Percentiles rank a stretch among this genome's conserved stretches.
Evolutionary conservation across 352 stramenopile genomes (phyloP).

Genomic region (Pythium aristosporum): DNA sequence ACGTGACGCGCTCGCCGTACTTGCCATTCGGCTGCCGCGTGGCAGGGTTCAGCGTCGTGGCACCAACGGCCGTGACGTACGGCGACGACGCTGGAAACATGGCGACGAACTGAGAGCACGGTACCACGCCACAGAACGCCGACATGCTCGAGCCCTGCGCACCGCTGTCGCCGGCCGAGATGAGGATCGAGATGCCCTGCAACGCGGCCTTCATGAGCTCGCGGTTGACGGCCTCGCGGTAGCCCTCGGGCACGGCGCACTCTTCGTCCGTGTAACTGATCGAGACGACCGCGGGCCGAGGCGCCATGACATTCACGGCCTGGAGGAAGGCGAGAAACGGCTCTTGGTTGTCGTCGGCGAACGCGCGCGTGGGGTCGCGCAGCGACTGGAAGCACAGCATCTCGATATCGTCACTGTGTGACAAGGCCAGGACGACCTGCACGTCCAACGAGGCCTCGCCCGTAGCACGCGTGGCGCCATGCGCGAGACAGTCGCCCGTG

Average conservation of each 20-base stretch:
- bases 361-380: constrained; percentile 40
- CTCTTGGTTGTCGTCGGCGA: constrained; percentile 75
- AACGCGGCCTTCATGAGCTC: constrained; percentile 78
- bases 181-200: constrained; percentile 61
- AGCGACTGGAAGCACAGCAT: constrained; percentile 66
- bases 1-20: constrained; percentile 55
- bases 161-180: constrained; percentile 65
- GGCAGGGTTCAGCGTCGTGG: constrained; percentile 39
- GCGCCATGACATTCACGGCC: constrained; percentile 65
- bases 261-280: constrained; percentile 87
- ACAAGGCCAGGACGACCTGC: constrained; percentile 51
- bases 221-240: constrained; percentile 58
- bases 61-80: constrained; percentile 69
- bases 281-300: constrained; percentile 60
- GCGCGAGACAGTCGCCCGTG: constrained; percentile 42
- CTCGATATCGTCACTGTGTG: constrained; percentile 44
- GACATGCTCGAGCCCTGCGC: constrained; percentile 54
- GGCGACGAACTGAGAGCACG: constrained; percentile 52
- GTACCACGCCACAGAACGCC: constrained; percentile 39
- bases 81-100: constrained; percentile 76
- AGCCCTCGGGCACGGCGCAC: constrained; percentile 53
- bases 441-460: constrained; percentile 74
- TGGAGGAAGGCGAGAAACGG: constrained; percentile 75
- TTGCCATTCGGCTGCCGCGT: constrained; percentile 25
- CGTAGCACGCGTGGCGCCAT: constrained; percentile 24